These are phyloP conservation scores for Coemansia sp. DNA, from an alignment of 192 early-diverging fungal genomes.

Conservation along the genomic window DNA sequence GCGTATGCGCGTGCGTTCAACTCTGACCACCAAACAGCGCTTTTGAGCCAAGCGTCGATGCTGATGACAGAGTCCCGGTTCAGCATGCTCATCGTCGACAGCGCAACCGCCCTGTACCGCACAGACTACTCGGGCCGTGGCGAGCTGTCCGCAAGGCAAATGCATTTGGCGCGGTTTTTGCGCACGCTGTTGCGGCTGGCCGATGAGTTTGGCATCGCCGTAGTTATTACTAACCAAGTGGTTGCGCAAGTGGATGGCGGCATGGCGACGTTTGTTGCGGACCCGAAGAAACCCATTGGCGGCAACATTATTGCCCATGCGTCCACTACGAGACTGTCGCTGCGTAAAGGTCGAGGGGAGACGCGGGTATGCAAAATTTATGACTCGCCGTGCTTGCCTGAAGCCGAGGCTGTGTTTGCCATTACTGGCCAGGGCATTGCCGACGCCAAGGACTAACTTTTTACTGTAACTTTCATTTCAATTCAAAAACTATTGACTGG, in stretches of 20 bases:
- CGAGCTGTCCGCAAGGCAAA: slow-evolving; percentile 91
- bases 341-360: slow-evolving; percentile 89
- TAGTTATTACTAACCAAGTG: slow-evolving; percentile 98
- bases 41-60: slow-evolving; percentile 79
- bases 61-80: slow-evolving; percentile 91
- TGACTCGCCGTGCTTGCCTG: slow-evolving; percentile 92
- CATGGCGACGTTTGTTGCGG: slow-evolving; percentile 81
- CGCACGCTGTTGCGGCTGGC: slow-evolving; percentile 80
- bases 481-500: slow-evolving; percentile 10
- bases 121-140: slow-evolving; percentile 97
- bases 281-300: slow-evolving; percentile 95
- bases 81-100: slow-evolving; percentile 86
- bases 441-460: slow-evolving; percentile 74
- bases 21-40: slow-evolving; percentile 87
- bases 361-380: slow-evolving; percentile 95
- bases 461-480: background rate
- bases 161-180: slow-evolving; percentile 89
- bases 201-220: slow-evolving; percentile 97
- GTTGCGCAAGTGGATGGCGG: slow-evolving; percentile 91
- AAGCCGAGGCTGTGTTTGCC: slow-evolving; percentile 88
- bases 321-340: slow-evolving; percentile 90
- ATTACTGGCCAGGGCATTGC: slow-evolving; percentile 87
- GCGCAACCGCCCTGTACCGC: slow-evolving; percentile 87
- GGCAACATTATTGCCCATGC: slow-evolving; percentile 98
- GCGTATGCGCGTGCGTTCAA: slow-evolving; percentile 94